phyloP scores from a whole-genome alignment of 2,329 filamentous ascomycete species.

The Calonectria leucothoes region DNA sequence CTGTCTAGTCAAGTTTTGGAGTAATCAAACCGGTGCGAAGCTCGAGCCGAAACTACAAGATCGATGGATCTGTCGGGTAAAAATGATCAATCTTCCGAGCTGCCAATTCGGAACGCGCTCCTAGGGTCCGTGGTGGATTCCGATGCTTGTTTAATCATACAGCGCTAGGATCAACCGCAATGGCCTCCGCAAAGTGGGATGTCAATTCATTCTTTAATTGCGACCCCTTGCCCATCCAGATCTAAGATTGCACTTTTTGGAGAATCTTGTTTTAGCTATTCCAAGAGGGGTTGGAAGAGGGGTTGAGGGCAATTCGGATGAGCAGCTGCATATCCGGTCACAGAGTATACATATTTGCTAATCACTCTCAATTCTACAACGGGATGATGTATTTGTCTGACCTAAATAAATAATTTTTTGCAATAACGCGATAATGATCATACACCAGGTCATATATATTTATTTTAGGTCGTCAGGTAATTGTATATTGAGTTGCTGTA shows the following conservation, averaged over 20 bases:
- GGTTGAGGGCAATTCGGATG: slow-evolving; percentile 68
- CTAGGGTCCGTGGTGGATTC: slow-evolving; percentile 54
- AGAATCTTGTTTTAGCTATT: slow-evolving; percentile 59
- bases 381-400: slow-evolving; percentile 21
- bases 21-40: slow-evolving; percentile 77
- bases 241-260: slow-evolving; percentile 58
- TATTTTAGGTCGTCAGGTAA: no score
- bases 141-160: slow-evolving; percentile 66
- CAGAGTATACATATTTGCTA: slow-evolving; percentile 67
- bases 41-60: slow-evolving; percentile 62
- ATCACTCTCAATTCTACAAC: background rate
- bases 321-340: slow-evolving; percentile 69
- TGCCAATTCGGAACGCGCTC: slow-evolving; percentile 61
- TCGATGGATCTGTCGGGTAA: slow-evolving; percentile 63
- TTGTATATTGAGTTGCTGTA: background rate
- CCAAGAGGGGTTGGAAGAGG: slow-evolving; percentile 65
- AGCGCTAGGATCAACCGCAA: slow-evolving; percentile 68
- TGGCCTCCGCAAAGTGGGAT: slow-evolving; percentile 60
- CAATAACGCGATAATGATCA: background rate
- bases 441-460: background rate
- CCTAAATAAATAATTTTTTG: slow-evolving; percentile 41
- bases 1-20: slow-evolving; percentile 65
- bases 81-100: slow-evolving; percentile 66
- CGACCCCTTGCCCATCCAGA: slow-evolving; percentile 72
- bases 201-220: slow-evolving; percentile 64